These are phyloP conservation scores for Mycena indigotica DNA, from an alignment of 768 basidiomycete species.

Conservation along the genomic window DNA sequence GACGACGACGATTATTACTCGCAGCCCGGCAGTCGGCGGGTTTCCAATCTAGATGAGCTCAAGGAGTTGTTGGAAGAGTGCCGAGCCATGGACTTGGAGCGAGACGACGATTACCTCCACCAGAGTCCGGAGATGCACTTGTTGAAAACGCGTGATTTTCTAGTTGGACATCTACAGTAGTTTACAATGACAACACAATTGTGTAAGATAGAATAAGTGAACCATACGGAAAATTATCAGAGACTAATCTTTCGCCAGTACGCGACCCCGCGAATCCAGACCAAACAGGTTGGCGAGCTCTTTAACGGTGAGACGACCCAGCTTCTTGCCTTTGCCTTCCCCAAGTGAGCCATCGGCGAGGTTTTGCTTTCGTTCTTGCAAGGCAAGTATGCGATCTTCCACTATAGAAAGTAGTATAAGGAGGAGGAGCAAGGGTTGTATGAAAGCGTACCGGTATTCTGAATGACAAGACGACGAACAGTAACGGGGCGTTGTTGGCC, in stretches of 20 bases:
- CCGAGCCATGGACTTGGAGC: constrained; percentile 47
- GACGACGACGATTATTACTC: constrained; percentile 37
- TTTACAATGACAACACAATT: too few relatives aligned
- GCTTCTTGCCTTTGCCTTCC: constrained; percentile 62
- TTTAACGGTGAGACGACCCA: constrained; percentile 54
- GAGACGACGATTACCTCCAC: constrained; percentile 36
- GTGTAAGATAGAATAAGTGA: too few relatives aligned
- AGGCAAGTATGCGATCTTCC: constrained; percentile 67
- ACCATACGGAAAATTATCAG: too few relatives aligned
- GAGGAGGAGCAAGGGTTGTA: not conserved
- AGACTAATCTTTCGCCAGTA: constrained; percentile 24
- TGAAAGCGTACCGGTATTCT: constrained; percentile 37
- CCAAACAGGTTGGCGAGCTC: constrained; percentile 55
- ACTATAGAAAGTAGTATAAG: constrained; percentile 29
- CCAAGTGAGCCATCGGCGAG: constrained; percentile 65
- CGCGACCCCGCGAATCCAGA: constrained; percentile 40
- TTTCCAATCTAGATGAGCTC: constrained; percentile 43
- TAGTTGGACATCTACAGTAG: too few relatives aligned
- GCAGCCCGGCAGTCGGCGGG: constrained; percentile 31
- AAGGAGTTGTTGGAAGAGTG: constrained; percentile 62
- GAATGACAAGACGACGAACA: constrained; percentile 60
- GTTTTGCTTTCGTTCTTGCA: constrained; percentile 66
- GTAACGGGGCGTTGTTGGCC: constrained; percentile 55
- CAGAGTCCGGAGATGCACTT: constrained; percentile 12
- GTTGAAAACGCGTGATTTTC: too few relatives aligned